Percentiles rank a stretch among this genome's conserved stretches.
These are phyloP conservation scores for Salix purpurea DNA, from an alignment of 345 rosid genomes.

Conservation along the genomic window DNA sequence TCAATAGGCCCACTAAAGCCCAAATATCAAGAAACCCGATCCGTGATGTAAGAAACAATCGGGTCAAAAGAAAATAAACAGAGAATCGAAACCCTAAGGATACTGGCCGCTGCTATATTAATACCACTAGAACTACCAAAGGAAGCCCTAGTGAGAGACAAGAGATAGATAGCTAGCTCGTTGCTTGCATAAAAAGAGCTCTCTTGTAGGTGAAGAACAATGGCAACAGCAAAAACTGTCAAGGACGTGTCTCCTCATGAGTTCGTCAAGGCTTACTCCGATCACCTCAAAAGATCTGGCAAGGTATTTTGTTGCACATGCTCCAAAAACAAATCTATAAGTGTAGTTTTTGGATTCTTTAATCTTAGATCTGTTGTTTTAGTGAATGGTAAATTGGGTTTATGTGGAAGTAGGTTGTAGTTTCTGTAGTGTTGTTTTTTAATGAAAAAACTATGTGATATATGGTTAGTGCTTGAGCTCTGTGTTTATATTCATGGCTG, in stretches of 20 bases:
- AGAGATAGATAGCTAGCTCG: not conserved
- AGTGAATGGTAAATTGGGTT: not conserved
- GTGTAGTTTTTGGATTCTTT: not conserved
- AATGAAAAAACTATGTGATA: not conserved
- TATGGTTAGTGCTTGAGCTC: not conserved
- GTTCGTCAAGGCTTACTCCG: constrained; percentile 79
- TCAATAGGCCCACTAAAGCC: not conserved
- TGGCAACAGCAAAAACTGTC: constrained; percentile 51
- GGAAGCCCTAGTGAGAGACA: not conserved
- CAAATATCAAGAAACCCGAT: not conserved
- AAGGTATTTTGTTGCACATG: constrained; percentile 39
- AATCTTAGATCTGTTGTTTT: constrained; percentile 3
- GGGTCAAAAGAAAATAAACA: not conserved
- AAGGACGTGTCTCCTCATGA: constrained; percentile 91
- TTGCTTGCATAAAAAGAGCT: not conserved
- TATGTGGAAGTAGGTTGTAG: not conserved
- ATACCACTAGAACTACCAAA: not conserved
- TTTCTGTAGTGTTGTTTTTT: not conserved
- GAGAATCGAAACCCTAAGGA: not conserved
- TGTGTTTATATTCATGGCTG: not conserved
- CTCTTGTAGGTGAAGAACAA: constrained; percentile 1
- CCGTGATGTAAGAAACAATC: not conserved
- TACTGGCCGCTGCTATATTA: not conserved
- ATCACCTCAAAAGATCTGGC: constrained; percentile 91
- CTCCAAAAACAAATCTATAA: not conserved